Percentiles rank a stretch among this genome's conserved stretches.
Conservation (phyloP, 768 basidiomycete genomes). For the Agrocybe chaxingu region DNA sequence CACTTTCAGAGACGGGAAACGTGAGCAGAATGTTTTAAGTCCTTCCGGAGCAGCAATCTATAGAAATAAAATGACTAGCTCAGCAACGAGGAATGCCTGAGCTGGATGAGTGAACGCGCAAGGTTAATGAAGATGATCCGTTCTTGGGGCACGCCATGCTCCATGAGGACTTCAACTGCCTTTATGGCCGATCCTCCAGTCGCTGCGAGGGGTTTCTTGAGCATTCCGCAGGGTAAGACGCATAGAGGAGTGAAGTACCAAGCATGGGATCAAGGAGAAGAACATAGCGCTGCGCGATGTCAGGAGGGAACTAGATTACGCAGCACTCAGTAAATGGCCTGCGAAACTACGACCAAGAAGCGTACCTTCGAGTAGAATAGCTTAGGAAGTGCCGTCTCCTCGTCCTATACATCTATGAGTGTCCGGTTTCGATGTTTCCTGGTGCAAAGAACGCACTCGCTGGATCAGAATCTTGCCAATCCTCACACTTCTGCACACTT, state of each 20-base stretch:
- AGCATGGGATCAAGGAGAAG: conserved; percentile 98
- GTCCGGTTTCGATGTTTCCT: too few species aligned
- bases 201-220: conserved; percentile 36
- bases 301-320: conserved; percentile 73
- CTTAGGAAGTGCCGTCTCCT: conserved; percentile 91
- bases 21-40: conserved; percentile 71
- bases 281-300: conserved; percentile 88
- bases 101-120: conserved; percentile 38
- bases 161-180: conserved; percentile 90
- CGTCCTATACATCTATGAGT: conserved; percentile 55
- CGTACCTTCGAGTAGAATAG: conserved; percentile 84
- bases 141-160: conserved; percentile 91
- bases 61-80: conserved; percentile 1
- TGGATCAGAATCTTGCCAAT: conserved; percentile 99
- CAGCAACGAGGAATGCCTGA: not conserved
- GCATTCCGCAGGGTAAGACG: not conserved
- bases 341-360: not conserved
- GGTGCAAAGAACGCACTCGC: conserved; percentile 49
- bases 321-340: not conserved
- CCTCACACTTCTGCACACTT: conserved; percentile 90
- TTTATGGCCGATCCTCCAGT: conserved; percentile 98
- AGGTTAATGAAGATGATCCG: conserved; percentile 94
- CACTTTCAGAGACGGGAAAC: conserved; percentile 74
- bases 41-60: conserved; percentile 92
- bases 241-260: conserved; percentile 43